Conservation (phyloP, 108 stramenopile species). For the Skeletonema tropicum region DNA sequence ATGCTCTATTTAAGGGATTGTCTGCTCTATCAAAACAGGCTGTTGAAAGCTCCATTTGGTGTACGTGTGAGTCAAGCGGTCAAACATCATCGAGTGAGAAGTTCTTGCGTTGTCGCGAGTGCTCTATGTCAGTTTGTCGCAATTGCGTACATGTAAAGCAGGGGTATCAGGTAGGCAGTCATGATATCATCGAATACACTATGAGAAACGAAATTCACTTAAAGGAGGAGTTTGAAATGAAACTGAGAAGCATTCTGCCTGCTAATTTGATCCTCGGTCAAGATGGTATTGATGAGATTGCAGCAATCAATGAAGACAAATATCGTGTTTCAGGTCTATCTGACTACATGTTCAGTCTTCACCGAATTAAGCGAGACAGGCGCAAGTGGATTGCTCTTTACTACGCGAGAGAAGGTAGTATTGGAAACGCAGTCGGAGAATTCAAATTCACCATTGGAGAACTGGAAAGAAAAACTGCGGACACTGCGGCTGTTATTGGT, state of each 20-base stretch:
- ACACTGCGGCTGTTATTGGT: constrained; percentile 21
- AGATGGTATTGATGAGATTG: constrained; percentile 45
- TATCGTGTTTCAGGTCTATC: constrained; percentile 38
- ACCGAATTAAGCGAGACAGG: constrained; percentile 52
- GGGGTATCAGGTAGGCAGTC: constrained; percentile 55
- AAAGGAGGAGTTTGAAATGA: constrained; percentile 39
- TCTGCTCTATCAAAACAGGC: constrained; percentile 46
- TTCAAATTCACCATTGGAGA: constrained; percentile 61
- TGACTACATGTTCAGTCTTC: constrained; percentile 51
- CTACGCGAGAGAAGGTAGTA: constrained; percentile 52
- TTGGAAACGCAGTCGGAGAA: constrained; percentile 58
- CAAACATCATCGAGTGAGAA: constrained; percentile 31
- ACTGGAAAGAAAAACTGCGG: constrained; percentile 26
- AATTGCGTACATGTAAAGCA: constrained; percentile 46
- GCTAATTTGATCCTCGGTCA: constrained; percentile 36
- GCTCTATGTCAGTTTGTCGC: constrained; percentile 57
- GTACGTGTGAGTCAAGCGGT: constrained; percentile 72
- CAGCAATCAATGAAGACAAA: constrained; percentile 42
- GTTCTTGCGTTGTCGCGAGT: constrained; percentile 54
- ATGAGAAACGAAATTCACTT: constrained; percentile 25
- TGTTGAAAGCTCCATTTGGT: constrained; percentile 63
- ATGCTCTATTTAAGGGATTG: constrained; percentile 34
- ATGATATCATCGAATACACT: constrained; percentile 30
- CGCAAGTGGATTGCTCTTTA: constrained; percentile 59
- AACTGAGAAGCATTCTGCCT: constrained; percentile 54